A percentile compares a stretch with the other conserved stretches of the same genome.
Evolutionary conservation across 345 rosid genomes (phyloP).

Genomic region (Punica granatum): DNA sequence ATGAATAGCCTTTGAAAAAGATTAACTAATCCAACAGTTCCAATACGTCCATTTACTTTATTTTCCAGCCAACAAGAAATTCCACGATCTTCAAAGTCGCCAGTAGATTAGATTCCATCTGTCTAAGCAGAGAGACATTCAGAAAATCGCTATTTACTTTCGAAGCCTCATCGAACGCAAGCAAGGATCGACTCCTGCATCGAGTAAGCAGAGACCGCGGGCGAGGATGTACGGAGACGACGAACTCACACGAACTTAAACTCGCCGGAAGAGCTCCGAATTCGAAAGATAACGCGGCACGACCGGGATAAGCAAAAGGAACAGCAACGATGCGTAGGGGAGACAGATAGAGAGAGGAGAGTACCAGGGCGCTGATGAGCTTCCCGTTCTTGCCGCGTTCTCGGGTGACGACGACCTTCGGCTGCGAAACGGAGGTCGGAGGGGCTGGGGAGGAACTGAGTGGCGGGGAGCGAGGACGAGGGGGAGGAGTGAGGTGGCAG

Average conservation of each 20-base stretch:
- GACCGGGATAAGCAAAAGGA: not conserved
- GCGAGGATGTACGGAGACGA: not conserved
- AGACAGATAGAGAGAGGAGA: not conserved
- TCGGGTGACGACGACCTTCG: constrained; percentile 82
- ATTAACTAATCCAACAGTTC: not conserved
- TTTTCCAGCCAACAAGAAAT: not conserved
- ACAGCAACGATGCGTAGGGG: not conserved
- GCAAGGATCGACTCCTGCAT: not conserved
- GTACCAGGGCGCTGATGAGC: constrained; percentile 71
- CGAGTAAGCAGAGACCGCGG: not conserved
- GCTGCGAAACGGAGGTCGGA: constrained; percentile 25
- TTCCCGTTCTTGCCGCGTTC: constrained; percentile 87
- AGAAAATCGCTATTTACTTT: not conserved
- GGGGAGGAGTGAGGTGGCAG: constrained; percentile 15
- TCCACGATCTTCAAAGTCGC: not conserved
- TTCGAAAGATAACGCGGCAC: not conserved
- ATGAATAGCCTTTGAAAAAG: not conserved
- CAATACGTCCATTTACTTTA: not conserved
- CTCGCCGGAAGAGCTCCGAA: not conserved
- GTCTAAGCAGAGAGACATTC: not conserved
- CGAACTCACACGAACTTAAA: not conserved
- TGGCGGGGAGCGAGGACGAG: constrained; percentile 11
- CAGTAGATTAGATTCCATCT: not conserved
- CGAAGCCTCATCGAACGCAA: not conserved
- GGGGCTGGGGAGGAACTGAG: constrained; percentile 8